phyloP scores from a whole-genome alignment of 2,329 filamentous ascomycete species.

The Capronia americana region DNA sequence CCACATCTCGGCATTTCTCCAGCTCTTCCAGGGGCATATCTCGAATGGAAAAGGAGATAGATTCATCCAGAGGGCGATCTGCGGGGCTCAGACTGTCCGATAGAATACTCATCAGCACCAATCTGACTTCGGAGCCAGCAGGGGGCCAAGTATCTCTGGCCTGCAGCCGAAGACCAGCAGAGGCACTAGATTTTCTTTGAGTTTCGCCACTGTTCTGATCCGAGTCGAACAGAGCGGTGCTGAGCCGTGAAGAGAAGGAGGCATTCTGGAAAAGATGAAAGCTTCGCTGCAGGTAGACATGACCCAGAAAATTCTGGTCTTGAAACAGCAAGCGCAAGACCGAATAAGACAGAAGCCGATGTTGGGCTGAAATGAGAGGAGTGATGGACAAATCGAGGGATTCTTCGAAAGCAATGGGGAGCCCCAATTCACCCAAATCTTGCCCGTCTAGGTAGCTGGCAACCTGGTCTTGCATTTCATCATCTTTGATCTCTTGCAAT shows the following conservation, averaged over 20 bases:
- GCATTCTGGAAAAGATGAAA: conserved; percentile 88
- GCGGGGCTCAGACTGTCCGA: conserved; percentile 68
- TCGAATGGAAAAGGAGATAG: conserved; percentile 73
- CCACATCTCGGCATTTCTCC: conserved; percentile 79
- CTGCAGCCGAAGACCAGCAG: conserved; percentile 84
- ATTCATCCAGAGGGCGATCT: conserved; percentile 26
- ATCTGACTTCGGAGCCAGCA: conserved; percentile 87
- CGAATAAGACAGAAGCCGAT: conserved; percentile 76
- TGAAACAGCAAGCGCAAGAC: conserved; percentile 79
- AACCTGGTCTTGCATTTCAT: conserved; percentile 25
- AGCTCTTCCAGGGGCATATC: conserved; percentile 80
- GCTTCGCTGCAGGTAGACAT: conserved; percentile 75
- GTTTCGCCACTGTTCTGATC: conserved; percentile 81
- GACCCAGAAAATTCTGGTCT: conserved; percentile 71
- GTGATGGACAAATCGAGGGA: conserved; percentile 71
- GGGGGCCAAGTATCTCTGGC: conserved; percentile 87
- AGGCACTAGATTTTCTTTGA: conserved; percentile 69
- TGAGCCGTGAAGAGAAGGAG: conserved; percentile 78
- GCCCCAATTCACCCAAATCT: conserved; percentile 21
- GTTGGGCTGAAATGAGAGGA: conserved; percentile 75
- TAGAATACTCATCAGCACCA: conserved; percentile 85
- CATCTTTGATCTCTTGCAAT: conserved; percentile 4
- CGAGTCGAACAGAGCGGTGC: conserved; percentile 82
- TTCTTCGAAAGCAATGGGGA: conserved; percentile 28
- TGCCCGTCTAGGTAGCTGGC: conserved; percentile 15